A percentile compares a stretch with the other conserved stretches of the same genome.
phyloP scores from a whole-genome alignment of 257 asterid genomes.

The Nicotiana tabacum region DNA sequence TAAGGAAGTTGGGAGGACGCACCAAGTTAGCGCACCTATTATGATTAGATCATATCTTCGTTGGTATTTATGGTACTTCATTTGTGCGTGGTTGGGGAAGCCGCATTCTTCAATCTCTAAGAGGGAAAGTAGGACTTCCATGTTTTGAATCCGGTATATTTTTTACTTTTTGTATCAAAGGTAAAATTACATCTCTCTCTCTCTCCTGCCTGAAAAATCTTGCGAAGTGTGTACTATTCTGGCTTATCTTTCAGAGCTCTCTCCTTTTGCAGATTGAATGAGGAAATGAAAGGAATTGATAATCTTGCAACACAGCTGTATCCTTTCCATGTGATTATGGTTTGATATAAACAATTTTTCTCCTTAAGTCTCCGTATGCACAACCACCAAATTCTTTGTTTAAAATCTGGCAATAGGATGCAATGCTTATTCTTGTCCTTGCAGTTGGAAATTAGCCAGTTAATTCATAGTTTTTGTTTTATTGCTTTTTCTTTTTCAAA shows the following conservation, averaged over 20 bases:
- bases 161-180: background rate
- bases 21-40: background rate
- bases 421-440: background rate
- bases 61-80: background rate
- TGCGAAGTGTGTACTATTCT: background rate
- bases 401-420: background rate
- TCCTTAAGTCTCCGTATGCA: background rate
- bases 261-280: conserved; percentile 64
- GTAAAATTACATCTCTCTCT: background rate
- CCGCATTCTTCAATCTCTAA: background rate
- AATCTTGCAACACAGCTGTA: conserved; percentile 73
- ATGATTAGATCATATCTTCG: background rate
- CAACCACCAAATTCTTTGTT: background rate
- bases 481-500: background rate
- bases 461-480: background rate
- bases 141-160: background rate
- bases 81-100: background rate
- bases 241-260: background rate
- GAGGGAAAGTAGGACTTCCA: background rate
- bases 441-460: background rate
- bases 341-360: background rate
- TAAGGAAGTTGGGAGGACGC: background rate
- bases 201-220: background rate
- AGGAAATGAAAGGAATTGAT: conserved; percentile 86
- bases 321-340: conserved; percentile 40